Evolutionary conservation across 2,329 filamentous ascomycete genomes (phyloP), one percentile per base, ranked within the genome.

Genomic region (Neonectria hederae): DNA sequence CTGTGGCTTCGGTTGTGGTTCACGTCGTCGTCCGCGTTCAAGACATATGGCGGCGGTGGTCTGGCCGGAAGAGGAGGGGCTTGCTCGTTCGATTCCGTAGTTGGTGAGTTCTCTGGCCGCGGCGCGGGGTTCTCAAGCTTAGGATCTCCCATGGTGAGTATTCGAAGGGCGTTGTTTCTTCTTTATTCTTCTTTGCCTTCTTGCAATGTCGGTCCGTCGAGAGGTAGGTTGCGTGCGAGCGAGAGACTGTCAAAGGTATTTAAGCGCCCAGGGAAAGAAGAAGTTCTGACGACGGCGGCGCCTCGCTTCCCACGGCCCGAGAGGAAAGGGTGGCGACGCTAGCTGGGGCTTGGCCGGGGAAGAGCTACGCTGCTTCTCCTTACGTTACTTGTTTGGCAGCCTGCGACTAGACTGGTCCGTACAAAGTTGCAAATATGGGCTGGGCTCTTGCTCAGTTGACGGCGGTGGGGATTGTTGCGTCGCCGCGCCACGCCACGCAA

Each of bases 61-160:
- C 55, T 46, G 51, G 61, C n/a, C 19, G 61, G 61, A 5, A 63
- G 43, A 35, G 61, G 54, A 42, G 60, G 54, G 32, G 60, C 46
- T 4, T 57, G 28, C 2, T 58, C 49, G 21, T 55, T 54, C 17
- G 32, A 10, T 17, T 30, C 28, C 17, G 26, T 8, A 13, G 9
- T 21, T 5, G 28, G 48, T 11, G 56, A 43, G 35, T 43, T 51
- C 5, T 59, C 54, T 24, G 56, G 51, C 38, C 24, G 24, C 26
- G 53, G 54, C 40, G 57, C 59, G 32, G 59, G n/a, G 13, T 49
- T 51, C 40, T 71, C 70, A n/a, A 51, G 42, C 3, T 59, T 60
- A 1, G 62, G 59, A 8, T 71, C 66, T 21, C 54, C 52, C 71
- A 73, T 73, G 46, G 13, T 40, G 17, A 17, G 22, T 42, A 10